A percentile compares a stretch with the other conserved stretches of the same genome.
phyloP scores from a whole-genome alignment of 495 filamentous ascomycete genomes.

The Aspergillus taichungensis region DNA sequence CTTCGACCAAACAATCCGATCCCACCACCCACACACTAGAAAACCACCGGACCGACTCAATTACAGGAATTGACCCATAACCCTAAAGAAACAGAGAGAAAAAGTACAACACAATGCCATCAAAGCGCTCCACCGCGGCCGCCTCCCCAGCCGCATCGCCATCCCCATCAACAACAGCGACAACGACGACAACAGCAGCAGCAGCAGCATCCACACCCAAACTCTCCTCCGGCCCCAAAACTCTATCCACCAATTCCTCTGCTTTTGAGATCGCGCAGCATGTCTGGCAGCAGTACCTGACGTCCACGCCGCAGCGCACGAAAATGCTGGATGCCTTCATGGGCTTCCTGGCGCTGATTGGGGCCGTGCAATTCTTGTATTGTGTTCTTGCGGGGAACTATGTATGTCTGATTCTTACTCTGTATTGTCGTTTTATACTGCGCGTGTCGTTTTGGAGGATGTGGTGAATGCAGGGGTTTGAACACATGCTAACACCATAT shows the following conservation, averaged over 20 bases:
- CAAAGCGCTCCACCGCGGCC: too few species aligned
- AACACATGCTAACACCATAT: too few species aligned
- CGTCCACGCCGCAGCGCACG: conserved; percentile 76
- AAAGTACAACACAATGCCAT: too few species aligned
- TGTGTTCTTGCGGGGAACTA: conserved; percentile 91
- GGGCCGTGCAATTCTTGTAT: conserved; percentile 86
- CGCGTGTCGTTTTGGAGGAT: too few species aligned
- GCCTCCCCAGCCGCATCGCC: conserved; percentile 10
- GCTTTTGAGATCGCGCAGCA: conserved; percentile 43
- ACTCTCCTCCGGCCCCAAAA: conserved; percentile 37
- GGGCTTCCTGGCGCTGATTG: conserved; percentile 78
- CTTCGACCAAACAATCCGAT: background rate
- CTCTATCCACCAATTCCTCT: conserved; percentile 34
- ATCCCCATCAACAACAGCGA: conserved; percentile 21
- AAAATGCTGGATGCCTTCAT: conserved; percentile 91
- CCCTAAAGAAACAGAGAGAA: too few species aligned
- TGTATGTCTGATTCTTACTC: conserved; percentile 44
- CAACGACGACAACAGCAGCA: conserved; percentile 16
- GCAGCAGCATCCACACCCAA: conserved; percentile 17
- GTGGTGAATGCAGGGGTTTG: too few species aligned
- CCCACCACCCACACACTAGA: background rate
- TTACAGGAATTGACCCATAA: too few species aligned
- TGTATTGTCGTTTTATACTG: background rate
- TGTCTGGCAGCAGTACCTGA: conserved; percentile 66
- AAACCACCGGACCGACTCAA: too few species aligned